Percentiles rank a stretch among this genome's conserved stretches.
These are phyloP conservation scores for Neonectria hederae DNA, from an alignment of 2,329 filamentous ascomycete species.

Conservation along the genomic window DNA sequence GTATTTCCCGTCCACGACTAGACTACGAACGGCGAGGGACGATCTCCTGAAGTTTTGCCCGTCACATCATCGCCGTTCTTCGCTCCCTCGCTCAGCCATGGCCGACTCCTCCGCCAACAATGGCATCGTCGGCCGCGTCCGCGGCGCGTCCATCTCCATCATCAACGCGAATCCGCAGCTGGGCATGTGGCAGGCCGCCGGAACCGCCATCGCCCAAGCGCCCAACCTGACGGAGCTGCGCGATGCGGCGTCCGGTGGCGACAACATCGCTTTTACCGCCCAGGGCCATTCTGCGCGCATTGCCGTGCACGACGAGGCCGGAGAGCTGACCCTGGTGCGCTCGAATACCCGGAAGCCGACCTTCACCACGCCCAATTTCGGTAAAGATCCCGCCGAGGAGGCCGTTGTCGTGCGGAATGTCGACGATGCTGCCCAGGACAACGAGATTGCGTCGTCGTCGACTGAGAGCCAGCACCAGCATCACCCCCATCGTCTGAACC, in stretches of 20 bases:
- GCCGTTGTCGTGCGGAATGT: background rate
- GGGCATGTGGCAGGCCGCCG: slow-evolving; percentile 45
- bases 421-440: background rate
- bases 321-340: slow-evolving; percentile 37
- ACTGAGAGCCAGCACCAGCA: slow-evolving; percentile 13
- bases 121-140: slow-evolving; percentile 37
- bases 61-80: no score
- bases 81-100: background rate
- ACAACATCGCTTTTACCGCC: slow-evolving; percentile 42
- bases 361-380: slow-evolving; percentile 18
- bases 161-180: slow-evolving; percentile 43
- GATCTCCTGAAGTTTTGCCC: no score
- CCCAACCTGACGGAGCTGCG: slow-evolving; percentile 43
- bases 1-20: background rate
- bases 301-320: slow-evolving; percentile 36
- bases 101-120: background rate
- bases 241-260: slow-evolving; percentile 39
- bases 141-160: slow-evolving; percentile 40
- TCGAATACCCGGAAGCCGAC: slow-evolving; percentile 23
- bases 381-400: slow-evolving; percentile 1
- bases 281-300: slow-evolving; percentile 43
- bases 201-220: slow-evolving; percentile 44
- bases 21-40: no score
- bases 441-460: background rate
- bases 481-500: background rate